Percentiles rank a stretch among this genome's conserved stretches.
These are phyloP conservation scores for Protomyces inundatus DNA, from an alignment of 1,139 yeast species.

Conservation along the genomic window DNA sequence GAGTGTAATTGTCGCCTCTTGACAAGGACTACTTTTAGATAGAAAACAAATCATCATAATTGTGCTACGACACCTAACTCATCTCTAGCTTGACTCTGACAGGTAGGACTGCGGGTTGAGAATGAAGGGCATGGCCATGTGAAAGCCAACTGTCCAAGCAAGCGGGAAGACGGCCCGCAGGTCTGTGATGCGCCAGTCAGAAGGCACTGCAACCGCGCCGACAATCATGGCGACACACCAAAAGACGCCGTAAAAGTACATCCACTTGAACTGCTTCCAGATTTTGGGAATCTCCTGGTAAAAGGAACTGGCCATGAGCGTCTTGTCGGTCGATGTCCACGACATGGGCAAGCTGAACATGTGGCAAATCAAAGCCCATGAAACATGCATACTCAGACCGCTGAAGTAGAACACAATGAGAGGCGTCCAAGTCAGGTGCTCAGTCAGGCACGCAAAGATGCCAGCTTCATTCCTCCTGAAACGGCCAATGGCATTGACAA, in stretches of 20 bases:
- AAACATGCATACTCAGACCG: constrained; percentile 28
- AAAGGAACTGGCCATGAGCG: constrained; percentile 27
- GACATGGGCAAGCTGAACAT: constrained; percentile 28
- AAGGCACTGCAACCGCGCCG: constrained; percentile 3
- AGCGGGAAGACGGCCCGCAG: constrained; percentile 19
- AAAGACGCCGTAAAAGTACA: neutral
- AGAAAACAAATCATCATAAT: no score
- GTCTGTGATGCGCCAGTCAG: constrained; percentile 1
- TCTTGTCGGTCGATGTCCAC: constrained; percentile 31
- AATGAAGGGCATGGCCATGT: constrained; percentile 26
- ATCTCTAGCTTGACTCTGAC: neutral
- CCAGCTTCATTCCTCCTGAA: constrained; percentile 22
- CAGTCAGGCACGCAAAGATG: constrained; percentile 16
- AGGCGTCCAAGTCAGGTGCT: constrained; percentile 23
- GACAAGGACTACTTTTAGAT: no score
- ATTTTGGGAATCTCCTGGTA: constrained; percentile 30
- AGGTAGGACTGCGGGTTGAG: constrained; percentile 29
- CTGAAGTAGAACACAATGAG: constrained; percentile 28
- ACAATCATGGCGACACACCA: constrained; percentile 7
- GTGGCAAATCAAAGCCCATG: constrained; percentile 26
- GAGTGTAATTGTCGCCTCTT: no score
- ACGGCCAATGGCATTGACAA: constrained; percentile 27
- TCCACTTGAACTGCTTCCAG: constrained; percentile 12
- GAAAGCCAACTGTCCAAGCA: constrained; percentile 27
- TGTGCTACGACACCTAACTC: no score